Conservation (phyloP, 768 basidiomycete species). For the Trametes coccinea region DNA sequence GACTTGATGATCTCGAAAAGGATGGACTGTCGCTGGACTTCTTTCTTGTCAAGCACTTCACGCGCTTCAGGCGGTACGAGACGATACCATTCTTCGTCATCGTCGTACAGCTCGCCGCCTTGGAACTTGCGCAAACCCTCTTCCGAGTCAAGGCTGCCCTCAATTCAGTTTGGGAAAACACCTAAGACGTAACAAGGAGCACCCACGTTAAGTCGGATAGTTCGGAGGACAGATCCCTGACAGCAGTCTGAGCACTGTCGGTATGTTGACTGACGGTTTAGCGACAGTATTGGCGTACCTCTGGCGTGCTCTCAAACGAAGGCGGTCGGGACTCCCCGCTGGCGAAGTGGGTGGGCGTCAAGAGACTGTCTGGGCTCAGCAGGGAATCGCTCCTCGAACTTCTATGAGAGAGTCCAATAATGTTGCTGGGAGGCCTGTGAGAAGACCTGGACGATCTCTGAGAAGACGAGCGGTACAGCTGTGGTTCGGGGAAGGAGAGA, state of each 20-base stretch:
- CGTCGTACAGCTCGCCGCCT: conserved; percentile 57
- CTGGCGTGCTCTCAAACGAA: conserved; percentile 30
- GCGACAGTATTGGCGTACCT: conserved; percentile 20
- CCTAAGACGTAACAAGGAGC: background rate
- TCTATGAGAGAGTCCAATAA: conserved; percentile 22
- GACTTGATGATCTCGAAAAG: conserved; percentile 90
- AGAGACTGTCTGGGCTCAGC: conserved; percentile 17
- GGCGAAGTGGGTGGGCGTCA: conserved; percentile 12
- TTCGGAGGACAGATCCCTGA: conserved; percentile 25
- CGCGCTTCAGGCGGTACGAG: conserved; percentile 74
- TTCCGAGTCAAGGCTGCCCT: conserved; percentile 55
- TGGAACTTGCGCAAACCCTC: conserved; percentile 71
- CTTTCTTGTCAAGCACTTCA: conserved; percentile 69
- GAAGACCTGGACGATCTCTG: conserved; percentile 24
- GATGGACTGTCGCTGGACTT: conserved; percentile 82
- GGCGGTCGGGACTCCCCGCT: conserved; percentile 31
- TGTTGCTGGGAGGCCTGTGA: conserved; percentile 10
- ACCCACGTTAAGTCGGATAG: conserved; percentile 30
- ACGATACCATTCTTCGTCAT: conserved; percentile 82
- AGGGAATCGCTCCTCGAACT: conserved; percentile 29
- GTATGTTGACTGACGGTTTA: conserved; percentile 3
- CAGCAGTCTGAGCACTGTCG: conserved; percentile 20
- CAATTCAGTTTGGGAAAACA: conserved; percentile 1
- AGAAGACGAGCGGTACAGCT: conserved; percentile 29
- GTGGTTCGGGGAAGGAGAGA: conserved; percentile 31